Base-by-base conservation (phyloP, 495 filamentous ascomycete genomes). In the Daldinia grandis region DNA sequence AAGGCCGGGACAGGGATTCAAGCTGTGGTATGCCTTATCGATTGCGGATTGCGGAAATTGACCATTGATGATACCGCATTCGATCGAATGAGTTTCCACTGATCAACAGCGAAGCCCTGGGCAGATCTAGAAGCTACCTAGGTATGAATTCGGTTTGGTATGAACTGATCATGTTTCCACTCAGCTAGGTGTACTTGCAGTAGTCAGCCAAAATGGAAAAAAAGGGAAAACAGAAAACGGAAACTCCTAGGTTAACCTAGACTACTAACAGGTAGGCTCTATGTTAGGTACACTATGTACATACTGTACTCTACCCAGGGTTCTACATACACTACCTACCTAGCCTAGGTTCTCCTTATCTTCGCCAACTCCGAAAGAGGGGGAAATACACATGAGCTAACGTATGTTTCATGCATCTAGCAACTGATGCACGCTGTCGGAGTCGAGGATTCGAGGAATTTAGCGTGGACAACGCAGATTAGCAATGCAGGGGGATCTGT, bases 121-220 rank as follows among this genome's bases (percentile, higher is more conserved):
- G 58, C 63, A 49, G 64, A 72, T 72, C 69, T 62, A 72, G 64
- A 72, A 72, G 69, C 58, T 58, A 57, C 60, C 68, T 51, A 71
- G 28, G 14, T 33, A 56, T 35, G 33, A 35, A 35, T 35, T 35
- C 33, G 1, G 33, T 14, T 35, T 35, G 33, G 30, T 17, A 56
- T 28, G 24, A 53, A 53, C 42, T 47, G 42, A 47, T 21, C 17
- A 44, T 44, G 40, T 47, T 21, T 19, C 63, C 53, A 66, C 42
- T 54, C 30, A 54, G 33, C 58, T 56, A 35, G 17, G 30, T 35
- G 53, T 56, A 56, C 15, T 14, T 12, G 27, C 17, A 19, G 53
- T 56, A 63, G 37, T 68, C 65, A 57, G 56, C 33, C 58, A 17
- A 58, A 14, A 21, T 19, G 31, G 31, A 50, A 50, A 51, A 19